Evolutionary conservation across 495 filamentous ascomycete genomes (phyloP), one percentile per base, ranked within the genome.

Genomic region (Neurospora tetraspora): DNA sequence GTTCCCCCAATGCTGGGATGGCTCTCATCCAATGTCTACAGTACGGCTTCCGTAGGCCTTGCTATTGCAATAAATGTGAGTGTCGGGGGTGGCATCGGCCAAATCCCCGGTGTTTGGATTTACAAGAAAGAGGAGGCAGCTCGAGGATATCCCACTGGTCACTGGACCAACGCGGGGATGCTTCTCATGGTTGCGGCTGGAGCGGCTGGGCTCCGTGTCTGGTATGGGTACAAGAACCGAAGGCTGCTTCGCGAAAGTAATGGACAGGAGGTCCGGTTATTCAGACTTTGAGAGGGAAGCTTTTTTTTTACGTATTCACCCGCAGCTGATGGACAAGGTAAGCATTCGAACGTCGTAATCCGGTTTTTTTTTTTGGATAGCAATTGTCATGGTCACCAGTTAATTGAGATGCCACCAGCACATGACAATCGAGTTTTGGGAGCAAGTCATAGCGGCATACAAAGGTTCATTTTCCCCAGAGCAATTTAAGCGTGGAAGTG

Each of bases 31-130:
- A 93, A 93, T 73, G 80, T 92, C 20, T 84, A 86, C 78, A 86
- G 85, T 70, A 92, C 90, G 1, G 88, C 86, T 1, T 84, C 89
- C 3, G 86, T 87, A 0, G 91, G 90, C 0, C 83, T 92, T 3
- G 91, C 90, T 0, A 91, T 92, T 61, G 91, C 90, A 4, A 75
- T 93, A 47, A 92, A 92, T 73, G 86, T 91, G 18, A 87, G 86
- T 1, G 82, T 91, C 40, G 91, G 90, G 0, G 82, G 80, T 14
- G 89, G 88, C 0, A 86, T 89, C 0, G 91, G 90, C 5, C 90
- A 92, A 77, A 91, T 92, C 34, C 88, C 88, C 0, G 90, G 90
- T 0, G 90, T 92, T 7, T 93, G 89, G 88, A 91, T 92, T 53
- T 93, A 92, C 79, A 90, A 89, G 74, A 81, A 84, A 0, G 80